Conservation (phyloP, 257 asterid species). For the Henckelia pumila region DNA sequence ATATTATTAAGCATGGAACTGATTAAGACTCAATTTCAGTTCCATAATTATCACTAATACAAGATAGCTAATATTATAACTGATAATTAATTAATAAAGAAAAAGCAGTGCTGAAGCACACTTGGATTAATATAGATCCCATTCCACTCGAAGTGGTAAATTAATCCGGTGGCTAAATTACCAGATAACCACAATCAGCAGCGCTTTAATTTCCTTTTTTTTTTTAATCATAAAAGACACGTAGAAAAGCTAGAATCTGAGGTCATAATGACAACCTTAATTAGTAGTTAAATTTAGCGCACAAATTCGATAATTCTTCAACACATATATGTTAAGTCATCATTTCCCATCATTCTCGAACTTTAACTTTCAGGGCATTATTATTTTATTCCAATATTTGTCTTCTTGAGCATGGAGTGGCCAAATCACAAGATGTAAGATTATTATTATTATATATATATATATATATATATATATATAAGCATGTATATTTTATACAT, state of each 20-base stretch:
- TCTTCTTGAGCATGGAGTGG: conserved; percentile 24
- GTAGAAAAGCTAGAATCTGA: conserved; percentile 16
- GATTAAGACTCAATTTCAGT: too few species aligned
- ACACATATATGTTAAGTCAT: conserved; percentile 5
- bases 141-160: background rate
- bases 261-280: too few species aligned
- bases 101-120: background rate
- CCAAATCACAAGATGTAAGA: background rate
- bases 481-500: too few species aligned
- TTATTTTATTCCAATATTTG: conserved; percentile 20
- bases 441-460: background rate
- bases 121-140: background rate
- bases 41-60: too few species aligned
- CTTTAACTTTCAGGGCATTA: conserved; percentile 8
- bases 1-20: too few species aligned
- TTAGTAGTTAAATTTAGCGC: background rate
- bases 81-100: background rate
- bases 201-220: background rate
- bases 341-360: conserved; percentile 27
- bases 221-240: too few species aligned
- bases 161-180: background rate
- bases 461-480: too few species aligned
- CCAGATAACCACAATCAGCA: background rate
- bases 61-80: too few species aligned
- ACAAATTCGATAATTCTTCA: background rate